Evolutionary conservation across 192 early-diverging fungal genomes (phyloP).

Genomic region (Coemansia asiatica): DNA sequence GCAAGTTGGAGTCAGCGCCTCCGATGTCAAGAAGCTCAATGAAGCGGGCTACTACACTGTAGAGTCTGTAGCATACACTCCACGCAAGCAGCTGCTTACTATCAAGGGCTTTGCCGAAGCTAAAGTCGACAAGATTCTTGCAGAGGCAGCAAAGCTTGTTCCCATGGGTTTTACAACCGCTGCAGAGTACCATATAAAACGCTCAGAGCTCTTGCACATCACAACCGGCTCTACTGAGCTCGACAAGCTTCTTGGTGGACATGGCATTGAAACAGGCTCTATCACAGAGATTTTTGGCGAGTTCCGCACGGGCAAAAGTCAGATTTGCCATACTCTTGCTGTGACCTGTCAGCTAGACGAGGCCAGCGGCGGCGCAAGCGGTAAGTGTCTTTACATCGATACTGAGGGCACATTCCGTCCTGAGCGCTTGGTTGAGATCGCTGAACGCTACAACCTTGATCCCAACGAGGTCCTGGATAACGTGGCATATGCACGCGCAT

Average conservation of each 20-base stretch:
- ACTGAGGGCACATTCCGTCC: slow-evolving; percentile 97
- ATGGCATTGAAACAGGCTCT: slow-evolving; percentile 91
- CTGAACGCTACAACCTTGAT: slow-evolving; percentile 80
- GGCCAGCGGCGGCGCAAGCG: slow-evolving; percentile 88
- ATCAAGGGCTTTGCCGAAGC: slow-evolving; percentile 96
- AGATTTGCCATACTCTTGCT: slow-evolving; percentile 92
- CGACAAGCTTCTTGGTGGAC: slow-evolving; percentile 87
- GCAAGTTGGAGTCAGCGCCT: slow-evolving; percentile 66
- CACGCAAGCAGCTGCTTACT: slow-evolving; percentile 77
- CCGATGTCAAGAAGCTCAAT: slow-evolving; percentile 81
- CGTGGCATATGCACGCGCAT: slow-evolving; percentile 90
- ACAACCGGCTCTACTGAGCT: slow-evolving; percentile 89
- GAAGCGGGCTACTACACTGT: slow-evolving; percentile 89
- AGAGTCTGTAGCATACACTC: slow-evolving; percentile 91
- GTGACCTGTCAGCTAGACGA: slow-evolving; percentile 94
- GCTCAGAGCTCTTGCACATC: slow-evolving; percentile 78
- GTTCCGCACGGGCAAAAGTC: slow-evolving; percentile 97
- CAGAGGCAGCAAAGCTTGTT: slow-evolving; percentile 88
- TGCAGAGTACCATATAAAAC: slow-evolving; percentile 81
- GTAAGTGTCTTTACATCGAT: slow-evolving; percentile 95
- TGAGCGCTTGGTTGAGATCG: slow-evolving; percentile 78
- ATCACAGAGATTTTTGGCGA: slow-evolving; percentile 99
- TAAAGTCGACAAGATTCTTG: slow-evolving; percentile 92
- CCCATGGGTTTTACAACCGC: slow-evolving; percentile 96
- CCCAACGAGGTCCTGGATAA: slow-evolving; percentile 90